Evolutionary conservation across 345 rosid species (phyloP).

Genomic region (Syzygium aromaticum): DNA sequence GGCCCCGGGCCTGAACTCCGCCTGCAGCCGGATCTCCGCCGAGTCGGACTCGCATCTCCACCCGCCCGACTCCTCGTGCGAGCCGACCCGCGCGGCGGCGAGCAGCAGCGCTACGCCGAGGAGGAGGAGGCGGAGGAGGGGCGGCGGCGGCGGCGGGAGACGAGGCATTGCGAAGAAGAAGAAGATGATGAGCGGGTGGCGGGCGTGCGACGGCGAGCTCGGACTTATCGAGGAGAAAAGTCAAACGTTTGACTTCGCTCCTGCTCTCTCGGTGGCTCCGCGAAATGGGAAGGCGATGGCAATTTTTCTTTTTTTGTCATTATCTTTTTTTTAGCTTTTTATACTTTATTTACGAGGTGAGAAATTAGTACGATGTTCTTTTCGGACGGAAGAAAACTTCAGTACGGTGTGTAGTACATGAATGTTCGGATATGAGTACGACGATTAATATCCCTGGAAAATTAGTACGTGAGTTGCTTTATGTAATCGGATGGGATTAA

Average conservation of each 20-base stretch:
- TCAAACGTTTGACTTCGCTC: neutral
- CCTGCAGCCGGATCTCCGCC: constrained; percentile 48
- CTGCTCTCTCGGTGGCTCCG: neutral
- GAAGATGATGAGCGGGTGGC: neutral
- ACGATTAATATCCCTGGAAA: neutral
- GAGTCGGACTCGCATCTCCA: constrained; percentile 71
- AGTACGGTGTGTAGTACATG: neutral
- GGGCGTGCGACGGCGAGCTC: neutral
- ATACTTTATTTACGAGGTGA: neutral
- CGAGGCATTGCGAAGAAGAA: neutral
- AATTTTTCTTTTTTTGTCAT: neutral
- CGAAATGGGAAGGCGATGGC: neutral
- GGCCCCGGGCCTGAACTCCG: constrained; percentile 68
- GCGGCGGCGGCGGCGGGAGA: neutral
- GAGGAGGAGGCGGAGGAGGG: neutral
- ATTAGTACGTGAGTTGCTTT: neutral
- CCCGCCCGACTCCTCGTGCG: constrained; percentile 84
- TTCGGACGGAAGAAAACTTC: too few relatives aligned
- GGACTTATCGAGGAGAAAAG: neutral
- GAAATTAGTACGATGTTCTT: neutral
- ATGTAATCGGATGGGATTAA: neutral
- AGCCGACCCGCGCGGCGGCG: constrained; percentile 15
- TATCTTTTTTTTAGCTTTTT: neutral
- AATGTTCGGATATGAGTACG: neutral
- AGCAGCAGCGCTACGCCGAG: neutral